Conservation (phyloP, 2,329 filamentous ascomycete genomes). For the Colletotrichum australisinense region DNA sequence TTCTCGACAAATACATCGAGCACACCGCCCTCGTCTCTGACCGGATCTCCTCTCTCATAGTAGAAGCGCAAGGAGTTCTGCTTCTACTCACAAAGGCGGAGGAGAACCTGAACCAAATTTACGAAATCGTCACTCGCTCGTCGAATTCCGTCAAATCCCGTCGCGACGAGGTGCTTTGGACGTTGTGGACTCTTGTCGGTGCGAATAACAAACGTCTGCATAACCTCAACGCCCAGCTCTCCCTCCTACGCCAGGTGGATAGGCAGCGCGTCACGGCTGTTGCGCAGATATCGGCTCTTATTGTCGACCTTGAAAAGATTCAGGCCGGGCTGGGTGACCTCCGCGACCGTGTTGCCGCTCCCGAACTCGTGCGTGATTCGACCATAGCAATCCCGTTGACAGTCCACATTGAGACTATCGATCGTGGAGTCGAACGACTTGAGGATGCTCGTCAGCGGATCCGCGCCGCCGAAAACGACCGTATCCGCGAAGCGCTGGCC, state of each 20-base stretch:
- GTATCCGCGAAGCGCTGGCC: slow-evolving; percentile 63
- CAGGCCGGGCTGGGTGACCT: slow-evolving; percentile 77
- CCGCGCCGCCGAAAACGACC: slow-evolving; percentile 68
- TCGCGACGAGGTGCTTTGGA: slow-evolving; percentile 74
- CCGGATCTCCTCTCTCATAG: slow-evolving; percentile 74
- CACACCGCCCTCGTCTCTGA: slow-evolving; percentile 78
- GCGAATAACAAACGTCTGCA: slow-evolving; percentile 71
- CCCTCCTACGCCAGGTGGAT: slow-evolving; percentile 73
- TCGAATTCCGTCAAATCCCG: slow-evolving; percentile 67
- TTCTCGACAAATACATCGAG: slow-evolving; percentile 80
- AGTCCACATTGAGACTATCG: slow-evolving; percentile 81
- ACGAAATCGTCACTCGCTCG: slow-evolving; percentile 74
- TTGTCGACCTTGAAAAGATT: slow-evolving; percentile 81
- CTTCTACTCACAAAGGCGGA: slow-evolving; percentile 75
- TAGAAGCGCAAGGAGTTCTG: slow-evolving; percentile 77
- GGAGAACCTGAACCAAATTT: slow-evolving; percentile 75
- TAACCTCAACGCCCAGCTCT: slow-evolving; percentile 72
- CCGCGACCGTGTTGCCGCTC: slow-evolving; percentile 75
- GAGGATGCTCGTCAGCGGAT: slow-evolving; percentile 72
- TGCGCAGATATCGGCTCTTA: slow-evolving; percentile 74
- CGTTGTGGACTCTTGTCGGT: slow-evolving; percentile 80
- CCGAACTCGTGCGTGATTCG: slow-evolving; percentile 67
- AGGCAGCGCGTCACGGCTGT: slow-evolving; percentile 74
- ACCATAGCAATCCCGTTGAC: slow-evolving; percentile 68
- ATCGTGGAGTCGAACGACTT: slow-evolving; percentile 77